Evolutionary conservation across 495 filamentous ascomycete species (phyloP), one percentile per base, ranked within the genome.

Genomic region (Podospora comata): DNA sequence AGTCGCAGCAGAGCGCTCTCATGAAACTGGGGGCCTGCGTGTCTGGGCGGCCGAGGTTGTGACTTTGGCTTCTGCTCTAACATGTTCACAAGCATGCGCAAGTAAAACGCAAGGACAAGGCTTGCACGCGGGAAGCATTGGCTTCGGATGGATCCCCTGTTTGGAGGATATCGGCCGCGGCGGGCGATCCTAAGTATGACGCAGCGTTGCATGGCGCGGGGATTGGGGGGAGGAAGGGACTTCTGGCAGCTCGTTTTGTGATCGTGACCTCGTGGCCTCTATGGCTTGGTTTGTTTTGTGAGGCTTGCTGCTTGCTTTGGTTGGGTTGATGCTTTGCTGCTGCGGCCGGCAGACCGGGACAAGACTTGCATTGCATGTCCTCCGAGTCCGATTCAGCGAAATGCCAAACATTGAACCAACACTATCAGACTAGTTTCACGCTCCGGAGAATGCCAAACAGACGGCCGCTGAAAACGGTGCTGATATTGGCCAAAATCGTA

Each of bases 111-210:
- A 32, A 32, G 39, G 39, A 13, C 23, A 18, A 7, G 55, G 18
- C 55, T 58, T 19, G 55, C 13, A 58, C 23, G 18, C n/a, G 55
- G 55, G 55, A 58, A 26, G 23, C 55, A 58, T 18, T 58, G 55
- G 55, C 26, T 62, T 62, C 60, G 60, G 60, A 62, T 39, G 60
- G 23, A 18, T 5, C 27, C 60, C 60, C 60, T 20, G 18, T 62
- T 62, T 39, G 23, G 30, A 60, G 56, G 15, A 60, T 26, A 30
- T 58, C 23, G 55, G 55, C 55, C 55, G n/a, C 60, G 60, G 60
- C 60, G 27, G 60, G 60, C 60, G 60, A 62, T 62, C 60, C 60
- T 18, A 62, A 62, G 60, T 30, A 62, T 62, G 60, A 62, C 60
- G 60, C 60, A 62, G 60, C 60, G 16, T 62, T 39, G n/a, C 60